Conservation (phyloP, 2,329 filamentous ascomycete genomes). For the Pseudopithomyces maydicus region DNA sequence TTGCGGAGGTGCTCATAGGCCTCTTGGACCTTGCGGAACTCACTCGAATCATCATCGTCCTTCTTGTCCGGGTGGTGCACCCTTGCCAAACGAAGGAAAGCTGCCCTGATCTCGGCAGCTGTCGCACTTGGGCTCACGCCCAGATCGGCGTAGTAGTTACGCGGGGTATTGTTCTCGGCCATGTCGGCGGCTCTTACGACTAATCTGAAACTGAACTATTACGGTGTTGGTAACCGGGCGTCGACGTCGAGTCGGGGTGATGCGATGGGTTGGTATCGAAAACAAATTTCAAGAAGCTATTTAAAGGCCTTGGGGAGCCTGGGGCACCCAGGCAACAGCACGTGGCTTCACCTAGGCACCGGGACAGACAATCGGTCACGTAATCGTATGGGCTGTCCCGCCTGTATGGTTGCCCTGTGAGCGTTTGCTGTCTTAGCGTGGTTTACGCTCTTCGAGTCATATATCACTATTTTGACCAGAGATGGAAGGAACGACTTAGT, state of each 20-base stretch:
- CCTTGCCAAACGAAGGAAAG: constrained; percentile 92
- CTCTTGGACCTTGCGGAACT: constrained; percentile 18
- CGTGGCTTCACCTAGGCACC: too few species aligned
- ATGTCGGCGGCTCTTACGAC: constrained; percentile 5
- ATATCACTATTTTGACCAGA: neutral
- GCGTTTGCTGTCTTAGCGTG: neutral
- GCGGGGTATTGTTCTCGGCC: constrained; percentile 31
- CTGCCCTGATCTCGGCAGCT: constrained; percentile 86
- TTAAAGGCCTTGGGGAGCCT: neutral
- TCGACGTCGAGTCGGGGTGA: neutral
- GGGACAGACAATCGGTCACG: neutral
- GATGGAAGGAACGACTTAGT: neutral
- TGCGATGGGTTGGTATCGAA: neutral
- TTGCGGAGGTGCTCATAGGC: constrained; percentile 21
- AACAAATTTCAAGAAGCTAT: too few species aligned
- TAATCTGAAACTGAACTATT: neutral
- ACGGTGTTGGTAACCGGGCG: neutral
- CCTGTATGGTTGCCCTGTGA: neutral
- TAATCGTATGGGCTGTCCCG: neutral
- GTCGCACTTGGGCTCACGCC: constrained; percentile 80
- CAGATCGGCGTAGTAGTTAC: constrained; percentile 83
- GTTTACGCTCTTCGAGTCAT: neutral
- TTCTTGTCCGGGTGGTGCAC: constrained; percentile 96
- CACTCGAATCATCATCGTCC: constrained; percentile 55
- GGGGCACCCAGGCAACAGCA: constrained; percentile 1